Conservation (phyloP, 139 green algal species). For the Mychonastes homosphaera region DNA sequence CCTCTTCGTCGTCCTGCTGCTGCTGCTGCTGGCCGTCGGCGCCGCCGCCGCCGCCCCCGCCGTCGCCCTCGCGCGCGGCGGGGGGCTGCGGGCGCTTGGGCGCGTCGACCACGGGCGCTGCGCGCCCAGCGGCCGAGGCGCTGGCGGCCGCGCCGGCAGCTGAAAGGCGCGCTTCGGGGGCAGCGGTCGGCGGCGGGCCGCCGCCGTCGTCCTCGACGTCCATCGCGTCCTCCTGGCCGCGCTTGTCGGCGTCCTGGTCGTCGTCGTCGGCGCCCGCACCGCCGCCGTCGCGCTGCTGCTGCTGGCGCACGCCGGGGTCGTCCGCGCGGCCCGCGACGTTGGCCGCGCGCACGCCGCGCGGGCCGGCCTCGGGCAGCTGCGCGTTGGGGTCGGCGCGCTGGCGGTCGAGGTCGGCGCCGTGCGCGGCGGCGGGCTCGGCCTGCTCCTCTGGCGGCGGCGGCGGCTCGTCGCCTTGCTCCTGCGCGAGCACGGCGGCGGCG, state of each 20-base stretch:
- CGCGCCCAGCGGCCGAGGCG: slow-evolving; percentile 7
- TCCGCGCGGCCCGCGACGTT: slow-evolving; percentile 15
- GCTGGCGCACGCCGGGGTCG: slow-evolving; percentile 14
- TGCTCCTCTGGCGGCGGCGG: slow-evolving; percentile 15
- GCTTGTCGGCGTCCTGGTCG: slow-evolving; percentile 9
- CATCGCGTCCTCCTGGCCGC: slow-evolving; percentile 14
- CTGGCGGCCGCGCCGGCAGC: slow-evolving; percentile 14
- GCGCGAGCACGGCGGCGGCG: slow-evolving; percentile 6
- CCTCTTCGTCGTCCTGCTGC: slow-evolving; percentile 16
- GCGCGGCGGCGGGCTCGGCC: slow-evolving; percentile 9
- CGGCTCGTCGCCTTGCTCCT: slow-evolving; percentile 14
- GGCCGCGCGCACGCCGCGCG: slow-evolving; percentile 27
- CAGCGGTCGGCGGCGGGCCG: slow-evolving; percentile 1
- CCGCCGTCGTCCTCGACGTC: slow-evolving; percentile 9
- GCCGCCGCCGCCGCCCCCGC: slow-evolving; percentile 10
- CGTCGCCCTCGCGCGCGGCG: slow-evolving; percentile 6
- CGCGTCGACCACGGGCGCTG: slow-evolving; percentile 12
- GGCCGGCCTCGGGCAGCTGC: slow-evolving; percentile 36
- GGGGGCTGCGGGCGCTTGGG: too few species aligned
- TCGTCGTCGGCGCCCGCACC: slow-evolving; percentile 1
- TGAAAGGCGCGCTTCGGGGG: slow-evolving; percentile 10
- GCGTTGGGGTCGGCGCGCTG: slow-evolving; percentile 15
- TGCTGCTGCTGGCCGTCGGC: slow-evolving; percentile 19
- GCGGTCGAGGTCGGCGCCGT: slow-evolving; percentile 10
- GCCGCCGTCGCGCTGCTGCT: slow-evolving; percentile 11